Base-by-base conservation (phyloP, 1,139 yeast species). In the Cylindricascospora bacillispora region DNA sequence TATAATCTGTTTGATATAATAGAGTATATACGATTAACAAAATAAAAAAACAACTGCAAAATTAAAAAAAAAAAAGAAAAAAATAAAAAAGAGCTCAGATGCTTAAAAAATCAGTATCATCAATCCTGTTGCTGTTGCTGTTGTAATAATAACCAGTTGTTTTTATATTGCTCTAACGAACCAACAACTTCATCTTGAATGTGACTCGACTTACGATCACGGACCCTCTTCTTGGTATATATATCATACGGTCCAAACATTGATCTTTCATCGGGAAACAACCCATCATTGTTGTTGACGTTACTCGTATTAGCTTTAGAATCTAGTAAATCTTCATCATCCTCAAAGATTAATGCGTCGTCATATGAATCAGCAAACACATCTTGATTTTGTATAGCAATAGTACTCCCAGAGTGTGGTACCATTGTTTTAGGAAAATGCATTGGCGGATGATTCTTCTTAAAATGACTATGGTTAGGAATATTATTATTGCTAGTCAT, bases 101-200 rank as follows among this genome's bases (percentile, higher is more conserved):
- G 20, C 9, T 6, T 6, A 6, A 17, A 6, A 6, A 6, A 17
- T 17, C 20, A 6, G 20, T 17, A 6, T 17, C 10, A 17, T 6
- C 20, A 6, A 17, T 17, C 20, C n/a, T n/a, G 21, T 18, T 10
- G 39, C 34, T 54, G 51, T 26, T 52, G 55, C 29, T 48, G 53
- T 36, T 49, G 53, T 26, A 47, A 35, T 44, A 49, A 45, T 22
- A 48, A 32, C 57, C 57, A 54, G 33, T 46, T 52, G 36, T 49
- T 53, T 38, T 52, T 52, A 30, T 51, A 51, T 34, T 52, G 56
- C 29, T 53, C 58, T 30, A 52, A 37, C 5, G 57, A 52, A 2
- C 54, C 55, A 21, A 53, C 54, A 27, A 47, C 39, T 28, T 49
- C 54, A 25, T 48, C 52, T 32, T 49, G 49, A 15, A 45, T 33